Conservation (phyloP, 352 stramenopile genomes). For the Thraustotheca clavata region DNA sequence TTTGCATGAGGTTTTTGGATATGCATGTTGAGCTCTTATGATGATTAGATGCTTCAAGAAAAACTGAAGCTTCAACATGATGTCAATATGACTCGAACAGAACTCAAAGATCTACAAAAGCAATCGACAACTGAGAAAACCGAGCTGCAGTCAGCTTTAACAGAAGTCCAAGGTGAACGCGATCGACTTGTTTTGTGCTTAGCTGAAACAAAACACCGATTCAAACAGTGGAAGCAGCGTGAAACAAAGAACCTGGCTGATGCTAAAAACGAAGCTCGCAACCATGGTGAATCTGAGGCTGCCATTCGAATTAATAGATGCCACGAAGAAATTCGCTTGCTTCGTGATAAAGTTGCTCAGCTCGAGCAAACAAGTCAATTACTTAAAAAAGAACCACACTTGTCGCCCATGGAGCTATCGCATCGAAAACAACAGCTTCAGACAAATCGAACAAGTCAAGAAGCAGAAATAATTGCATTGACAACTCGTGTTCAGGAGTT, state of each 20-base stretch:
- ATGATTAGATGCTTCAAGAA: constrained; percentile 4
- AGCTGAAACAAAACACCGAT: constrained; percentile 13
- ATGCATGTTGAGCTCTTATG: not conserved
- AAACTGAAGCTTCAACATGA: constrained; percentile 4
- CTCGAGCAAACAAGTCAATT: constrained; percentile 19
- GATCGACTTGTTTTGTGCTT: constrained; percentile 14
- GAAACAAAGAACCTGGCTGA: not conserved
- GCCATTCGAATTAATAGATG: constrained; percentile 2
- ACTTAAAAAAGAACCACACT: not conserved
- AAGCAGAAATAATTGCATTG: constrained; percentile 19
- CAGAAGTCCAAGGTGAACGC: not conserved
- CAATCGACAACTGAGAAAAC: not conserved
- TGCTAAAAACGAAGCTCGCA: not conserved
- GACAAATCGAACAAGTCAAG: constrained; percentile 6
- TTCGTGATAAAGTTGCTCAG: constrained; percentile 15
- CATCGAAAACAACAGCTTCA: constrained; percentile 14
- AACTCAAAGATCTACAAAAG: not conserved
- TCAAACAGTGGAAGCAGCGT: constrained; percentile 16
- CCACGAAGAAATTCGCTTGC: constrained; percentile 15
- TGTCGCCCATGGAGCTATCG: constrained; percentile 17
- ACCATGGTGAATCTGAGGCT: not conserved
- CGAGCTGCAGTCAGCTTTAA: not conserved
- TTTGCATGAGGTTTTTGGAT: not conserved
- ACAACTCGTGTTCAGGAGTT: constrained; percentile 8
- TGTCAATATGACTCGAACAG: not conserved